Base-by-base conservation (phyloP, 441 rosid genomes). In the Breynia disticha region DNA sequence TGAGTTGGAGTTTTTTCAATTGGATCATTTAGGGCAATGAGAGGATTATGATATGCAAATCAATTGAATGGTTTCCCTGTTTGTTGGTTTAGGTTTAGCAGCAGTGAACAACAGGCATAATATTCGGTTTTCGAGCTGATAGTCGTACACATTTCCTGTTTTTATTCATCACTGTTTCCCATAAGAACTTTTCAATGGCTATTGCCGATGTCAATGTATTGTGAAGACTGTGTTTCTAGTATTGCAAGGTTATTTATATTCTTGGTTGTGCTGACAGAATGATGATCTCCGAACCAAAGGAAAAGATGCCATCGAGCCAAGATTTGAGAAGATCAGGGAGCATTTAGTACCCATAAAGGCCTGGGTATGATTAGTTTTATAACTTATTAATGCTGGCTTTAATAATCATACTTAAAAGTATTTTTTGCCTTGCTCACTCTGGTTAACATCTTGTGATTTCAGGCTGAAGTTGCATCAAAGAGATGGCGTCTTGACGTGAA, bases 281-380 rank as follows among this genome's bases (percentile, higher is more conserved):
- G 84, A 79, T 72, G 90, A 82, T 65, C 54, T 90, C 55, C 75
- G 59, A 67, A 60, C 45, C 14, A 87, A 71, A 73, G 84, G 81
- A 32, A 83, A 68, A 66, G 82, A 80, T 66, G 50, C 79, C 17
- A 59, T 83, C 53, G 84, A 78, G 66, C 96, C 95, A 12, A 83
- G 69, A 58, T 12, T 73, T 37, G 85, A 76, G 53, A 67, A 50
- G 19, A 54, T 87, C 50, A 80, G 68, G 62, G 84, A 79, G 66
- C 85, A 73, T 57, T 46, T 81, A 50, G 59, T 61, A 45, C 98
- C 98, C 12, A 20, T 87, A n/a, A 77, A 67, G 74, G 70, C 63
- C 67, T 87, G 95, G 98, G 98, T 90, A 77, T 45, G 78, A 41
- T n/a, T 41, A 11, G 44, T 54, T 44, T 51, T 16, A 20, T 14